Base-by-base conservation (phyloP, 352 stramenopile genomes). In the Peronospora tabacina region DNA sequence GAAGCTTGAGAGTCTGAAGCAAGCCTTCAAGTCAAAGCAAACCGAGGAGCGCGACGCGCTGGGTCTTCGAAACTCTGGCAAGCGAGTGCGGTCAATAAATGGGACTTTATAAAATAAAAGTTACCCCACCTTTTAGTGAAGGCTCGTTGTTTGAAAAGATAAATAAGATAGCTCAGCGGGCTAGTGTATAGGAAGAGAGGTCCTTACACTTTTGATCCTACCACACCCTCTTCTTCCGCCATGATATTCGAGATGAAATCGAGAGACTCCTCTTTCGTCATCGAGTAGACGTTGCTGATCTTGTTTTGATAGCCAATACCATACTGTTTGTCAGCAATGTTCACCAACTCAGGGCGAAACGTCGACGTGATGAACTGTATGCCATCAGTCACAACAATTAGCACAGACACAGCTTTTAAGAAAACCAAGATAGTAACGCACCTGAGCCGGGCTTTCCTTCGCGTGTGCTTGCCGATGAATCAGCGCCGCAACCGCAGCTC, bases 261-360 rank as follows among this genome's bases (percentile, higher is more conserved):
- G 15, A 99, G 78, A 32, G 96, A 96, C 68, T 98, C 95, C 42
- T 98, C 93, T 58, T 98, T 97, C 7, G 75, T 85, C 81, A 99
- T 93, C 7, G 79, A 75, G 51, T 95, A 87, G n/a, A 88, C 87
- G 75, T 82, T 94, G 52, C 85, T 95, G 63, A 98, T 96, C 69
- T 99, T 99, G 80, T 98, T 98, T 66, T 98, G 94, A 70, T 98
- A 95, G 47, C 87, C 94, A 35, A 99, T 98, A 40, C 97, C 96
- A 61, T 98, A 99, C 63, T 95, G 98, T 35, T 93, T 91, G 67
- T 98, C 95, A 0, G 96, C 90, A 30, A 98, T 89, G 26, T 83
- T 88, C 13, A 99, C 95, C n/a, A 99, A 66, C 66, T 99, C 97
- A 4, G 95, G 96, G n/a, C 96, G 87, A 70, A 99, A 99, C 16